Evolutionary conservation across 192 early-diverging fungal species (phyloP).

Genomic region (Borealophlyctis nickersoniae): DNA sequence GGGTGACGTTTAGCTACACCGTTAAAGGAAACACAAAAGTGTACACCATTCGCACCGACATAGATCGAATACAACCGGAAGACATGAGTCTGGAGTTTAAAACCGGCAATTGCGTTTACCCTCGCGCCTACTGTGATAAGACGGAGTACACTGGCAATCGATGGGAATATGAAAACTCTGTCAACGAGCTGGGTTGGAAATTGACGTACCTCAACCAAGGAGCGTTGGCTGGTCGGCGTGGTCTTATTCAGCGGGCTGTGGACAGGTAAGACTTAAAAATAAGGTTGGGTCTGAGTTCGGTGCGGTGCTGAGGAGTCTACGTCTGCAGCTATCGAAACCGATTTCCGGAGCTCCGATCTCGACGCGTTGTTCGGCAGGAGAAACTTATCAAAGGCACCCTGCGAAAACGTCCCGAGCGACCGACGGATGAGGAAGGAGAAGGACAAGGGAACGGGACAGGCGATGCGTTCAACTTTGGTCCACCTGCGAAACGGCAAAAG

Average conservation of each 20-base stretch:
- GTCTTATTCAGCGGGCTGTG: conserved; percentile 80
- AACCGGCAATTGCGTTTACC: conserved; percentile 78
- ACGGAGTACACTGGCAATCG: conserved; percentile 70
- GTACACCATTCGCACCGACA: conserved; percentile 70
- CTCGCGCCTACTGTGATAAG: conserved; percentile 65
- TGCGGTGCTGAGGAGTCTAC: too few species aligned
- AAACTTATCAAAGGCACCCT: conserved; percentile 59
- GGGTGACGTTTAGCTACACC: conserved; percentile 68
- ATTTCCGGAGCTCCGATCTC: conserved; percentile 65
- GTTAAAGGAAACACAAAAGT: conserved; percentile 59
- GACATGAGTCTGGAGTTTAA: conserved; percentile 60
- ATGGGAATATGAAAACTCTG: conserved; percentile 80
- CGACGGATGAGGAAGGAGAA: conserved; percentile 2
- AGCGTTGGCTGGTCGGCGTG: conserved; percentile 63
- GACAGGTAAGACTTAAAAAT: conserved; percentile 44
- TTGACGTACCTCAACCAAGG: conserved; percentile 72
- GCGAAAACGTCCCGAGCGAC: conserved; percentile 33
- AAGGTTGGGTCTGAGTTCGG: background rate
- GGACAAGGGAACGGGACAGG: conserved; percentile 28
- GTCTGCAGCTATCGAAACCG: conserved; percentile 60
- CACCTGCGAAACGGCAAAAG: conserved; percentile 13
- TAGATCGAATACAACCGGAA: conserved; percentile 50
- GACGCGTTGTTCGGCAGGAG: conserved; percentile 71
- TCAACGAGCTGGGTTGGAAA: conserved; percentile 84
- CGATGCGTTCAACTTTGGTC: background rate